Conservation (phyloP, 805 yeast genomes). For the Saccharomycopsis fodiens region DNA sequence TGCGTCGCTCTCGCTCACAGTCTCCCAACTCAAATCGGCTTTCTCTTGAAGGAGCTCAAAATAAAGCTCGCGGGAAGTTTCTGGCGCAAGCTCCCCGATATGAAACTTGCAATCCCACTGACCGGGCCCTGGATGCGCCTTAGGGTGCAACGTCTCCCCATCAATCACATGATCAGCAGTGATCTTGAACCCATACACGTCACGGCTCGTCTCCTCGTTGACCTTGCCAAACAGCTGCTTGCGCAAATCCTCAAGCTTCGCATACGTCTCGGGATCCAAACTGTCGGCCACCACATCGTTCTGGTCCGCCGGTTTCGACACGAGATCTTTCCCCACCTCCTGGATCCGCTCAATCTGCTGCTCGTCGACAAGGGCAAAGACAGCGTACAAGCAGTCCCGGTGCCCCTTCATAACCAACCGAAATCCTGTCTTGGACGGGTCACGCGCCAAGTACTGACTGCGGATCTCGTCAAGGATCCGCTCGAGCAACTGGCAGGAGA, state of each 20-base stretch:
- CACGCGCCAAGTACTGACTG: conserved; percentile 25
- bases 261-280: conserved; percentile 9
- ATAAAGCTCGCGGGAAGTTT: conserved; percentile 22
- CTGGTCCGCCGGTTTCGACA: conserved; percentile 14
- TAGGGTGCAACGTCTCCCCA: conserved; percentile 22
- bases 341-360: conserved; percentile 25
- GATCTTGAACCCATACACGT: conserved; percentile 32
- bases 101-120: conserved; percentile 31
- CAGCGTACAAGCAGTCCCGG: conserved; percentile 23
- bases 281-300: conserved; percentile 6
- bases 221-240: conserved; percentile 15
- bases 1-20: background rate
- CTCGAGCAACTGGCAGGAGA: conserved; percentile 48
- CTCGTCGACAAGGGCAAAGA: conserved; percentile 29
- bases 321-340: conserved; percentile 8
- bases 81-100: conserved; percentile 24
- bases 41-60: conserved; percentile 24
- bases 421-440: conserved; percentile 26
- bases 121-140: conserved; percentile 31
- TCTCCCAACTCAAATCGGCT: conserved; percentile 7
- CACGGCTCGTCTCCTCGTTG: conserved; percentile 10
- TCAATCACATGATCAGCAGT: conserved; percentile 31
- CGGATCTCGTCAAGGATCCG: conserved; percentile 35
- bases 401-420: conserved; percentile 28
- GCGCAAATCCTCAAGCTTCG: conserved; percentile 1